These are phyloP conservation scores for Fraxinus platypoda DNA, from an alignment of 305 asterid species.

Conservation along the genomic window DNA sequence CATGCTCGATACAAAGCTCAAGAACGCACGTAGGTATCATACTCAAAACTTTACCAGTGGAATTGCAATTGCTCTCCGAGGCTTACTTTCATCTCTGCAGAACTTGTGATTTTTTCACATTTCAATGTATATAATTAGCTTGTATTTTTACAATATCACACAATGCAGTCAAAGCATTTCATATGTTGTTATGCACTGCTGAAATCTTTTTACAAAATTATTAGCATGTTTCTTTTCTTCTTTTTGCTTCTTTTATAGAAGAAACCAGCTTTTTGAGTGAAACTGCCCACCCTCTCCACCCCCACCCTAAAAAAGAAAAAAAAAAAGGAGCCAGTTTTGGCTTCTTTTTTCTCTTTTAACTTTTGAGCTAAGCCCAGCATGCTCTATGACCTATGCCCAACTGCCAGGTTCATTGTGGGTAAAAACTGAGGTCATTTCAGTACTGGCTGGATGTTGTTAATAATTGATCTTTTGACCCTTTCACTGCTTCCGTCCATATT, in stretches of 20 bases:
- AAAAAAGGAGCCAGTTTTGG: not conserved
- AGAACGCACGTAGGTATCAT: slow-evolving; percentile 95
- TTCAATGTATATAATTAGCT: not conserved
- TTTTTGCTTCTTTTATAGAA: not conserved
- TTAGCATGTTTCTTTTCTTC: not conserved
- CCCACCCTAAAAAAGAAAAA: not conserved
- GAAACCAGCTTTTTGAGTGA: not conserved
- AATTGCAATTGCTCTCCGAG: slow-evolving; percentile 2
- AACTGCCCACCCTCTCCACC: not conserved
- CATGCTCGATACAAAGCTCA: slow-evolving; percentile 85
- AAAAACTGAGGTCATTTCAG: not conserved
- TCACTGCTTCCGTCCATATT: not conserved
- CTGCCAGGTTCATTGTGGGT: not conserved
- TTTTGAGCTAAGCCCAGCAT: not conserved
- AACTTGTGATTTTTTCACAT: not conserved
- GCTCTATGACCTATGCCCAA: not conserved
- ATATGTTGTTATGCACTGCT: slow-evolving; percentile 1
- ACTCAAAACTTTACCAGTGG: slow-evolving; percentile 15
- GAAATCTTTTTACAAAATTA: not conserved
- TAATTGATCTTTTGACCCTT: not conserved
- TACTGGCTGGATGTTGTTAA: slow-evolving; percentile 1
- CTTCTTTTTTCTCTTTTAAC: not conserved
- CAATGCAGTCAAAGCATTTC: not conserved
- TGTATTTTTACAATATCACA: not conserved
- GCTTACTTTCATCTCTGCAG: slow-evolving; percentile 5